Percentiles rank a stretch among this genome's conserved stretches.
phyloP scores from a whole-genome alignment of 2,329 filamentous ascomycete genomes.

The Exophiala lecanii-corni region DNA sequence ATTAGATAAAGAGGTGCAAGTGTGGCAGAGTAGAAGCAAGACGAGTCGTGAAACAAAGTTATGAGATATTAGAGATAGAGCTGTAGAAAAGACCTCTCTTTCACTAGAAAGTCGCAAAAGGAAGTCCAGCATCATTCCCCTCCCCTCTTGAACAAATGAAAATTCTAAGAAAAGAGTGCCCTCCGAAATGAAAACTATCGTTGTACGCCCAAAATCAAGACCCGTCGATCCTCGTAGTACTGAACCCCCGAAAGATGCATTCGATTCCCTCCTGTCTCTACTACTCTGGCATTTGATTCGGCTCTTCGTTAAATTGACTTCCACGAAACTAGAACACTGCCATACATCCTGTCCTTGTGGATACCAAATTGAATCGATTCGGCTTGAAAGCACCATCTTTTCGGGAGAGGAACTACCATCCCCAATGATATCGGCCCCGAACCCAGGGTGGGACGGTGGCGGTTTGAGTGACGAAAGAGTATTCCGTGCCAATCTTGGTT shows the following conservation, averaged over 20 bases:
- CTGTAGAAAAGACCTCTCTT: neutral
- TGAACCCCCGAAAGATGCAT: too few species aligned
- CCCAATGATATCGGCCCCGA: neutral
- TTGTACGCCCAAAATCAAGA: neutral
- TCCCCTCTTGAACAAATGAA: too few species aligned
- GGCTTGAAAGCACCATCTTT: too few species aligned
- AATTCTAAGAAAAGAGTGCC: neutral
- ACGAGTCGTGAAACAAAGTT: slow-evolving; percentile 14
- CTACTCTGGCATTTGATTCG: too few species aligned
- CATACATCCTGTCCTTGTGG: too few species aligned
- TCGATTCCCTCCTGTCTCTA: too few species aligned
- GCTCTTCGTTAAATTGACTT: too few species aligned
- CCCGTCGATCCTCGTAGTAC: too few species aligned
- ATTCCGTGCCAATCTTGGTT: neutral
- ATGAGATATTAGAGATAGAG: slow-evolving; percentile 6
- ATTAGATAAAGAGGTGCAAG: slow-evolving; percentile 28
- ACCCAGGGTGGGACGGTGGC: neutral
- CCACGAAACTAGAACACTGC: too few species aligned
- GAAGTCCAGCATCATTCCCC: neutral
- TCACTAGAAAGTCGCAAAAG: slow-evolving; percentile 1
- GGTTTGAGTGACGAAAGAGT: neutral
- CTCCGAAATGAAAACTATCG: neutral
- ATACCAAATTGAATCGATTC: too few species aligned
- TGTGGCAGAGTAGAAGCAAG: slow-evolving; percentile 28
- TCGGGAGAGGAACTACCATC: slow-evolving; percentile 3